phyloP scores from a whole-genome alignment of 306 rosid genomes.

The Canavalia ensiformis region DNA sequence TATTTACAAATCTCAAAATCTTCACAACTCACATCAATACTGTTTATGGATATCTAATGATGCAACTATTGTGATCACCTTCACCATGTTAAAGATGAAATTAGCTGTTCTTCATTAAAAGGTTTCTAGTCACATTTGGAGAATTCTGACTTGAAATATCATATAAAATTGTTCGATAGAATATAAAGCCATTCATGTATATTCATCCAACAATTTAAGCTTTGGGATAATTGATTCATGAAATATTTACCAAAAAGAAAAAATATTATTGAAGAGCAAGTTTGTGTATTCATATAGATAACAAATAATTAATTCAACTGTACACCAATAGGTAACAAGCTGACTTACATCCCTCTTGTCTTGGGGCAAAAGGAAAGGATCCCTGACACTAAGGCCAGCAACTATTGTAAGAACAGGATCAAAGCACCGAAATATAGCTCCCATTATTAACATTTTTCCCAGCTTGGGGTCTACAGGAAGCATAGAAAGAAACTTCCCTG shows the following conservation, averaged over 20 bases:
- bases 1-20: conserved; percentile 16
- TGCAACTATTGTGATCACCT: conserved; percentile 20
- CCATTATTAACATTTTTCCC: conserved; percentile 97
- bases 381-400: conserved; percentile 95
- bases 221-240: neutral
- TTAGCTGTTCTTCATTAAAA: neutral
- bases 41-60: conserved; percentile 17
- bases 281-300: conserved; percentile 31
- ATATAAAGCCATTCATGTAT: neutral
- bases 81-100: conserved; percentile 35
- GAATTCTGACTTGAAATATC: conserved; percentile 22
- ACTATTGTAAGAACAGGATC: conserved; percentile 97
- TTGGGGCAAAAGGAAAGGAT: conserved; percentile 98
- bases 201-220: neutral
- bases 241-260: conserved; percentile 5
- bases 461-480: conserved; percentile 98
- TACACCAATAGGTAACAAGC: conserved; percentile 42
- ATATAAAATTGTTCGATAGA: neutral
- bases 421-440: conserved; percentile 93
- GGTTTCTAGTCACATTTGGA: conserved; percentile 29
- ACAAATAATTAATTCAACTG: conserved; percentile 30
- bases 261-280: conserved; percentile 7
- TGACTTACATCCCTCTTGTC: conserved; percentile 91
- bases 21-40: conserved; percentile 14
- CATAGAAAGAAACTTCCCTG: conserved; percentile 90